Percentiles rank a stretch among this genome's conserved stretches.
These are phyloP conservation scores for Diophrys appendiculata DNA, from an alignment of 73 alveolate species.

Conservation along the genomic window DNA sequence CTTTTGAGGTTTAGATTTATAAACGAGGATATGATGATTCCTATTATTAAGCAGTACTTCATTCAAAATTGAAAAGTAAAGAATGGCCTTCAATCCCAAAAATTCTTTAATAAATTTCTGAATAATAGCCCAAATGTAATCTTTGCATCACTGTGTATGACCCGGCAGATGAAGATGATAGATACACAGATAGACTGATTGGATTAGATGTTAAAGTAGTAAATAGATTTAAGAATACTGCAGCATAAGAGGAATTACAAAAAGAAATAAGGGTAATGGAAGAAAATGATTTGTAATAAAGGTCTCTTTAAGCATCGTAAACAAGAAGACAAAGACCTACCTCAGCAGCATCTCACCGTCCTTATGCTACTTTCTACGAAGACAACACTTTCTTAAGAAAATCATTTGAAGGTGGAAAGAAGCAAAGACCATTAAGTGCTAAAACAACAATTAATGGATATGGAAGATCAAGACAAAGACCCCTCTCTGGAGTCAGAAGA, in stretches of 20 bases:
- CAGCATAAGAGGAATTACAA: slow-evolving; percentile 14
- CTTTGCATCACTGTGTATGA: slow-evolving; percentile 29
- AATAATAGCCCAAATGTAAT: slow-evolving; percentile 28
- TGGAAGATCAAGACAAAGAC: background rate
- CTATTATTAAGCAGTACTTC: background rate
- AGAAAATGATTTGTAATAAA: background rate
- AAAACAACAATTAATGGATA: background rate
- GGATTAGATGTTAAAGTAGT: slow-evolving; percentile 8
- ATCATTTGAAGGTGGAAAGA: background rate
- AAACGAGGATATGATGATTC: slow-evolving; percentile 2
- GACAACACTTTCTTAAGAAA: background rate
- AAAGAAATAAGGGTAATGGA: slow-evolving; percentile 8
- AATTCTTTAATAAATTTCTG: slow-evolving; percentile 13
- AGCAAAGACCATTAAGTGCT: slow-evolving; percentile 20
- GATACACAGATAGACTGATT: background rate
- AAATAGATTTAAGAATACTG: background rate
- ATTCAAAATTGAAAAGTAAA: slow-evolving; percentile 29
- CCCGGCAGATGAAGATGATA: slow-evolving; percentile 20
- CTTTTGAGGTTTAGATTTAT: slow-evolving; percentile 35
- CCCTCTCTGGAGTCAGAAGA: background rate
- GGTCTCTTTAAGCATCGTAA: background rate
- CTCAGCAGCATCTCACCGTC: background rate
- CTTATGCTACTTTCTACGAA: slow-evolving; percentile 1
- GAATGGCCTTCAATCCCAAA: slow-evolving; percentile 34
- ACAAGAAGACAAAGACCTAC: background rate